phyloP scores from a whole-genome alignment of 148 eudicot species.

The Chenopodium berlandieri region DNA sequence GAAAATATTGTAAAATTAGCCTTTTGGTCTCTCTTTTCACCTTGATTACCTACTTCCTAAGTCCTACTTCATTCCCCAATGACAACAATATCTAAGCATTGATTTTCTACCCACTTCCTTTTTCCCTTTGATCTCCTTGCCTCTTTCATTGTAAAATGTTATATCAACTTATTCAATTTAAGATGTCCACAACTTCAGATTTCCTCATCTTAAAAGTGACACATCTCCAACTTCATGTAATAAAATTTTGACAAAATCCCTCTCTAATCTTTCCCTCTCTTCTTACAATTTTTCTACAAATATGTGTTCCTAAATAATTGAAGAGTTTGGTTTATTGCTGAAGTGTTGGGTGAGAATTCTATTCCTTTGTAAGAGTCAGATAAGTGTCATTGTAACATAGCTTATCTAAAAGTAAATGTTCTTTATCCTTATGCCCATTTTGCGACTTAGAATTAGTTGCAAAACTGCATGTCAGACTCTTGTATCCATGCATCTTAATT shows the following conservation, averaged over 20 bases:
- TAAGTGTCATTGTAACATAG: no score
- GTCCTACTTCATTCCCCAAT: background rate
- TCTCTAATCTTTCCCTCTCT: no score
- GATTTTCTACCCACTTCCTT: background rate
- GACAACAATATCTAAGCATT: background rate
- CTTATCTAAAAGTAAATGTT: no score
- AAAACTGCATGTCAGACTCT: background rate
- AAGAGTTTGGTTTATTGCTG: no score
- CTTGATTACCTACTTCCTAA: background rate
- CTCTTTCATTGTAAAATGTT: background rate
- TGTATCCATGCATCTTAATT: background rate
- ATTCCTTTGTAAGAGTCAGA: no score
- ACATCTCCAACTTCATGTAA: no score
- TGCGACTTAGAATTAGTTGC: background rate
- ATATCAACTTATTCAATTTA: background rate
- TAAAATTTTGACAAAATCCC: no score
- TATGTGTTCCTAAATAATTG: no score
- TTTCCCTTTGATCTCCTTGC: background rate
- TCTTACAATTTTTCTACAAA: no score
- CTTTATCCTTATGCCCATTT: background rate
- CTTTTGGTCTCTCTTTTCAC: background rate
- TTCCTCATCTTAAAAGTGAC: background rate
- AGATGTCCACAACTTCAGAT: background rate
- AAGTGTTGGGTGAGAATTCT: no score
- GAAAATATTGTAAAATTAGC: background rate